Base-by-base conservation (phyloP, 306 rosid genomes). In the Cicer bijugum region DNA sequence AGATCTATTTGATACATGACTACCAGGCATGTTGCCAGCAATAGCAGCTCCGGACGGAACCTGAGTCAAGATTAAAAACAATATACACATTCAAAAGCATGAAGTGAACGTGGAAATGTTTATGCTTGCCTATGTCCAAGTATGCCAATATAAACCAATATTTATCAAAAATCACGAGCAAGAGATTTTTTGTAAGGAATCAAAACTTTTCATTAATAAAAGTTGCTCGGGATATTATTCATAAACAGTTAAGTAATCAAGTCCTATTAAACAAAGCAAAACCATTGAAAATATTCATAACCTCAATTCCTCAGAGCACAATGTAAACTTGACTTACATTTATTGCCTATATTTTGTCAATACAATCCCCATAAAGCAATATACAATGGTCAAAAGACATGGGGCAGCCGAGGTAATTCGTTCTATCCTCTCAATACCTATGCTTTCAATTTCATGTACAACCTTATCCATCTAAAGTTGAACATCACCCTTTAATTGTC, bases 31-130 rank as follows among this genome's bases (percentile, higher is more conserved):
- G 84, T 10, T 81, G 79, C 93, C 93, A 58, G 91, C 44, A 76
- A 87, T 87, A 61, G 86, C 85, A 81, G 86, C 88, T 82, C 93
- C 97, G 56, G 96, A 84, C 1, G 96, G 47, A 78, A 86, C 93
- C 98, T 91, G 81, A 75, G 52, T 75, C 86, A 71, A 76, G 48
- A 64, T 44, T 63, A 64, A 48, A 62, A 61, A 64, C 71, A 71
- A 66, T 16, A 52, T 12, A 72, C 37, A 64, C 46, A 46, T 28
- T 44, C 48, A 55, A 60, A 72, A 45, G 47, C 45, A 58, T 75
- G 10, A 74, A 53, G 44, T 55, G 19, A 43, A 71, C 38, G 44
- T 55, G 19, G 47, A 71, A 43, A 73, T 52, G 63, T 57, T 55
- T 71, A 69, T 14, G 23, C 35, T 56, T 75, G 75, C 17, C 10